Conservation (phyloP, 805 yeast species). For the Zygosaccharomyces kombuchaensis region DNA sequence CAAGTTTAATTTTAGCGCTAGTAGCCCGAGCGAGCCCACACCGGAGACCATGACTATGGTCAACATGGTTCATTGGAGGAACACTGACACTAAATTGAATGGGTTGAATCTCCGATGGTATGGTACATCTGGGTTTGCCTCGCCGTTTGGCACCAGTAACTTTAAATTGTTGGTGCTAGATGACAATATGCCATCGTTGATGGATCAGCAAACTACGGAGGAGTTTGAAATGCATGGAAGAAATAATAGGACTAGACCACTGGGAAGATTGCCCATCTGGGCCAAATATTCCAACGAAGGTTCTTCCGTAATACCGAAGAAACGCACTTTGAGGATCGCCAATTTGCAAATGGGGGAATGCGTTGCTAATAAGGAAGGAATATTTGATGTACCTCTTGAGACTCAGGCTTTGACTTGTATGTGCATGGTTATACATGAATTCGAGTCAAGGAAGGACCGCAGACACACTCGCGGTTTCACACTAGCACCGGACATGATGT, state of each 20-base stretch:
- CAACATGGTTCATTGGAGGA: slow-evolving; percentile 30
- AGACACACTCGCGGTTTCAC: slow-evolving; percentile 14
- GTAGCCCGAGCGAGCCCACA: slow-evolving; percentile 13
- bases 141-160: slow-evolving; percentile 35
- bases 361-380: slow-evolving; percentile 10
- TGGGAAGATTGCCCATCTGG: slow-evolving; percentile 30
- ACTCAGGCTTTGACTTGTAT: slow-evolving; percentile 32
- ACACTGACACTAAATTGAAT: slow-evolving; percentile 32
- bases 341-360: slow-evolving; percentile 25
- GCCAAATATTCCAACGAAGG: slow-evolving; percentile 29
- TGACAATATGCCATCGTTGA: slow-evolving; percentile 33
- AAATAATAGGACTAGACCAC: slow-evolving; percentile 16
- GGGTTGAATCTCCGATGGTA: slow-evolving; percentile 38
- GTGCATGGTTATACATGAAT: slow-evolving; percentile 33
- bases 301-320: slow-evolving; percentile 26
- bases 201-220: slow-evolving; percentile 20
- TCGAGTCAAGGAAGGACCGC: slow-evolving; percentile 32
- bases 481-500: slow-evolving; percentile 7
- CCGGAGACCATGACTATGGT: slow-evolving; percentile 30
- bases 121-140: slow-evolving; percentile 37
- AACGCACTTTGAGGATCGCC: slow-evolving; percentile 26
- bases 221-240: slow-evolving; percentile 14
- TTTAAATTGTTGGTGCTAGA: slow-evolving; percentile 35
- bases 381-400: slow-evolving; percentile 24
- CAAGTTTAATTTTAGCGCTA: slow-evolving; percentile 31